phyloP scores from a whole-genome alignment of 2,329 filamentous ascomycete species.

The Incumbomyces lentus region DNA sequence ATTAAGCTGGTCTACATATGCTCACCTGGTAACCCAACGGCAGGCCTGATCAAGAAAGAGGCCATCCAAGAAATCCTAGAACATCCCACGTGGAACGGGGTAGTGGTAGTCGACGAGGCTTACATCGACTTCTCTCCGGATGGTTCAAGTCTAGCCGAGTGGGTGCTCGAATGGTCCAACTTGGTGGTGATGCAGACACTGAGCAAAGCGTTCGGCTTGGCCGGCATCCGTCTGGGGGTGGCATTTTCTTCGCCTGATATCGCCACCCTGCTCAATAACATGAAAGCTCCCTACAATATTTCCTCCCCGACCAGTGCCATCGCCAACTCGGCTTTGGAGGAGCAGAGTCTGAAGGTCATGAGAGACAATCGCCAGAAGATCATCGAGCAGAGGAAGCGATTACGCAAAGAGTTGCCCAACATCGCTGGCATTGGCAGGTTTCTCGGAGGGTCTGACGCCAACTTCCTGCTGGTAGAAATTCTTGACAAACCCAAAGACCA shows the following conservation, averaged over 20 bases:
- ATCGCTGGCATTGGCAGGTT: conserved; percentile 72
- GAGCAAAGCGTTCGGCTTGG: conserved; percentile 94
- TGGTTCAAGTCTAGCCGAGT: conserved; percentile 73
- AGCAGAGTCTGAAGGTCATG: conserved; percentile 64
- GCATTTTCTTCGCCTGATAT: conserved; percentile 70
- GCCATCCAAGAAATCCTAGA: conserved; percentile 65
- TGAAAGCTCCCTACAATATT: conserved; percentile 96
- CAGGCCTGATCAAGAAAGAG: conserved; percentile 62
- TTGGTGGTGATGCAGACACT: conserved; percentile 96
- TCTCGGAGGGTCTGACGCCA: conserved; percentile 68
- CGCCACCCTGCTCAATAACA: conserved; percentile 70
- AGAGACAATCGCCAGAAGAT: conserved; percentile 57
- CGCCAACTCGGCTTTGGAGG: conserved; percentile 60
- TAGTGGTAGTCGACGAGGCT: conserved; percentile 88
- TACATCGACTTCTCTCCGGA: conserved; percentile 89
- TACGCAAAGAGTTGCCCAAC: conserved; percentile 61
- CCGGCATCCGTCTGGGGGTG: conserved; percentile 80
- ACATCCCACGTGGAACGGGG: conserved; percentile 88
- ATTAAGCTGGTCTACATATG: conserved; percentile 91
- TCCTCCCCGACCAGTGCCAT: conserved; percentile 77
- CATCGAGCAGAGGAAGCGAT: conserved; percentile 62
- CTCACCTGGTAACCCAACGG: conserved; percentile 91
- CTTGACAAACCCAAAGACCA: conserved; percentile 48
- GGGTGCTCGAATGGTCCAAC: conserved; percentile 83
- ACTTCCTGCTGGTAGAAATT: conserved; percentile 88